Conservation (phyloP, 148 eudicot species). For the Chenopodium formosanum region DNA sequence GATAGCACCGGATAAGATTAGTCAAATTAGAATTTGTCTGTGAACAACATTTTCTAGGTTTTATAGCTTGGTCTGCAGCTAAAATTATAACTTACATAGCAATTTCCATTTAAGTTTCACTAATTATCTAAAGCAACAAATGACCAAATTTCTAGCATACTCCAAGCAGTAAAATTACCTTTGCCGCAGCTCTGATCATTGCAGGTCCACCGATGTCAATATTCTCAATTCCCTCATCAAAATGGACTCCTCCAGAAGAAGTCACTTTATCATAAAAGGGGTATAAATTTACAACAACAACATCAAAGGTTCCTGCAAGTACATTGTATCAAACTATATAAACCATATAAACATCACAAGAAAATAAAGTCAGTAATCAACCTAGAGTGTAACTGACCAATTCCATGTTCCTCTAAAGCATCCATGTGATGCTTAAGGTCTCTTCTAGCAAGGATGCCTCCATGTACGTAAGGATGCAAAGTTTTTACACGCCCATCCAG, state of each 20-base stretch:
- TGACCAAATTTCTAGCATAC: not conserved
- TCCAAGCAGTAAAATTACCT: conserved; percentile 46
- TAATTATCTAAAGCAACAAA: not conserved
- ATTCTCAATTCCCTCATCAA: conserved; percentile 96
- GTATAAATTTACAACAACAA: conserved; percentile 92
- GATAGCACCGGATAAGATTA: not conserved
- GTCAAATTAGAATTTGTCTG: not conserved
- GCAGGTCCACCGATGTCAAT: conserved; percentile 99
- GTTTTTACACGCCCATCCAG: conserved; percentile 99
- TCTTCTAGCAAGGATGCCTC: conserved; percentile 98
- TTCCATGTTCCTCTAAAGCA: conserved; percentile 79
- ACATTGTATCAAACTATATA: conserved; percentile 13
- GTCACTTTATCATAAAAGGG: conserved; percentile 96
- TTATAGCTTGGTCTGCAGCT: not conserved
- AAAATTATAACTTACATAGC: not conserved
- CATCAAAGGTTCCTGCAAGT: conserved; percentile 74
- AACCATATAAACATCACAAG: not conserved
- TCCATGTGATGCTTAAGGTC: conserved; percentile 88
- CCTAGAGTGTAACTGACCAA: conserved; percentile 47
- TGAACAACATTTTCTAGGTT: not conserved
- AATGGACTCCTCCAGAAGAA: conserved; percentile 57
- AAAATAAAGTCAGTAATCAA: not conserved
- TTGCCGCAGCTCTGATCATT: conserved; percentile 99
- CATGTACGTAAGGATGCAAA: conserved; percentile 87
- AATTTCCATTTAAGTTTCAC: not conserved